These are phyloP conservation scores for Solanum gandarillasii DNA, from an alignment of 257 asterid species.

Conservation along the genomic window DNA sequence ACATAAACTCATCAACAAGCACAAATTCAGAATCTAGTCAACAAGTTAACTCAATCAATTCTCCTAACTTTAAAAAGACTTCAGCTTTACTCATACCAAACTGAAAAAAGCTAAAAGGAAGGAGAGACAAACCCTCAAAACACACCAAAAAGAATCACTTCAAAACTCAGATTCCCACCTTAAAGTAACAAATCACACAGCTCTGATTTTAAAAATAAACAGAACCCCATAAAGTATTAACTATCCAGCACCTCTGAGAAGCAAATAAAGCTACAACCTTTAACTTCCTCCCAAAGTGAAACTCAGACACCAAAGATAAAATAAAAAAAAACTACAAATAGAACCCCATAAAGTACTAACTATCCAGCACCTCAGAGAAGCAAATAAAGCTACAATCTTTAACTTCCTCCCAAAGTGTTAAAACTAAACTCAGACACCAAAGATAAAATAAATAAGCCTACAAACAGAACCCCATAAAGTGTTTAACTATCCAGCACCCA, in stretches of 20 bases:
- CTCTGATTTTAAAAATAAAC: slow-evolving; percentile 18
- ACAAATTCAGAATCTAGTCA: not conserved
- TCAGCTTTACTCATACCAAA: not conserved
- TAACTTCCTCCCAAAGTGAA: too few relatives aligned
- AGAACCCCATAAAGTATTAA: not conserved
- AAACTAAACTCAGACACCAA: slow-evolving; percentile 11
- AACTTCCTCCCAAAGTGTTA: not conserved
- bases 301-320: slow-evolving; percentile 17
- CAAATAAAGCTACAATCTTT: not conserved
- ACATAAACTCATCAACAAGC: not conserved
- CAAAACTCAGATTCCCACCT: not conserved
- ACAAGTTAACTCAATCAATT: not conserved
- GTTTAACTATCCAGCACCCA: not conserved
- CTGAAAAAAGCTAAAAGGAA: not conserved
- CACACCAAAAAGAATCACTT: not conserved
- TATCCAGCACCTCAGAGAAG: not conserved
- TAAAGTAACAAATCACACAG: not conserved
- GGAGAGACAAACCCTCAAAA: not conserved
- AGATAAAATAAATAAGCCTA: slow-evolving; percentile 29
- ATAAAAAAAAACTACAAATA: slow-evolving; percentile 24
- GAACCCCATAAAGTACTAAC: not conserved
- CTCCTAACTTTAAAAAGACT: not conserved
- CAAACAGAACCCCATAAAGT: not conserved
- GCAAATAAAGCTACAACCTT: not conserved
- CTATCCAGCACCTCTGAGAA: not conserved